Evolutionary conservation across 2,329 filamentous ascomycete genomes (phyloP).

Genomic region (Plenodomus lindquistii): DNA sequence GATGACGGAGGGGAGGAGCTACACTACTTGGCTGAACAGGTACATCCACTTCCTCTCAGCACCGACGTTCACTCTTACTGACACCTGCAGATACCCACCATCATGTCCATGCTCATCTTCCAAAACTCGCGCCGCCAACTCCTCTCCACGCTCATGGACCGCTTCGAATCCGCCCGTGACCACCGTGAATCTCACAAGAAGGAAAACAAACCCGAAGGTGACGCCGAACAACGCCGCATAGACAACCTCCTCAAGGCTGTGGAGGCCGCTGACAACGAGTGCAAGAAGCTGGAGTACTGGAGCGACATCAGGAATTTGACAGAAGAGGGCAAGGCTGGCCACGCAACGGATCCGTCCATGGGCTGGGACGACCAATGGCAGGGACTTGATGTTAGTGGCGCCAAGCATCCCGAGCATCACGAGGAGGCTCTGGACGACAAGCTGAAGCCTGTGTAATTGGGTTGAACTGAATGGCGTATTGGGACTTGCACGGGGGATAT

Average conservation of each 20-base stretch:
- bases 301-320: conserved; percentile 64
- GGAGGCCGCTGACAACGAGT: conserved; percentile 76
- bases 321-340: conserved; percentile 41
- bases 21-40: conserved; percentile 68
- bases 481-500: conserved; percentile 1
- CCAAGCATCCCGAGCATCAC: conserved; percentile 29
- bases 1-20: conserved; percentile 72
- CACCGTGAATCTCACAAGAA: conserved; percentile 54
- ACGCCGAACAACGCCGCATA: conserved; percentile 57
- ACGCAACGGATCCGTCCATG: conserved; percentile 35
- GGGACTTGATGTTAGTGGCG: conserved; percentile 43
- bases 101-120: conserved; percentile 76
- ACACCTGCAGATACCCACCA: conserved; percentile 34
- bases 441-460: not conserved
- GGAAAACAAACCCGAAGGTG: conserved; percentile 49
- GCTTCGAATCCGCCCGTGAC: conserved; percentile 57
- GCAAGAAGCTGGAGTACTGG: conserved; percentile 83
- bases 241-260: conserved; percentile 75
- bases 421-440: not conserved
- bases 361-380: conserved; percentile 46
- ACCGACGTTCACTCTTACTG: conserved; percentile 8
- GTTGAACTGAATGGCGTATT: conserved; percentile 3
- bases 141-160: conserved; percentile 66
- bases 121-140: conserved; percentile 82
- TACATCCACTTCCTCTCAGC: conserved; percentile 23